Evolutionary conservation across 169 alveolate species (phyloP), one percentile per base, ranked within the genome.

Genomic region (Eimeria acervulina): DNA sequence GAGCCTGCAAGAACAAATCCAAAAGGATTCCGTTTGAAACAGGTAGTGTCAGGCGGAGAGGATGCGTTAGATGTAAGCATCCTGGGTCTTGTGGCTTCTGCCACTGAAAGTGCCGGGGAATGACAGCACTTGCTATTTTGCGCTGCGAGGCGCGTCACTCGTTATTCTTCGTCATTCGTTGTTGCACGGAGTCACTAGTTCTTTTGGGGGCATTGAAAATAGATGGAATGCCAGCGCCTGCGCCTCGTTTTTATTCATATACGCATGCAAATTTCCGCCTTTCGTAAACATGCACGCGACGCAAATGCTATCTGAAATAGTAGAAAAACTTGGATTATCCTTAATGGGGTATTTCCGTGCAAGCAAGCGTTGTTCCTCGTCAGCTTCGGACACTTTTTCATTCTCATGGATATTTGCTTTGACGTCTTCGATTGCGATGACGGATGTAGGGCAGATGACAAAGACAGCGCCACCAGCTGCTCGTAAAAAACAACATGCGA

Each of bases 381-480:
- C 66, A 1, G 63, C 66, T 36, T 36, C 81, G 1, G 76, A 23
- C 51, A 23, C 2, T 17, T 19, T 28, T 28, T 42, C 70, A 17
- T n/a, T 55, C 66, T n/a, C 31, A 52, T 40, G n/a, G 31, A 85
- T 23, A 42, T 28, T 68, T 44, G 70, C 72, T 21, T 13, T 28
- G 28, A 90, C 89, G 3, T 61, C 72, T 31, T 33, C 63, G 21
- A 85, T 10, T 33, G 94, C 88, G 17, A 94, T 40, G 21, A 94
- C 88, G 55, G 59, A 52, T 26, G 96, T 61, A 3, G 96, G 94
- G 47, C 96, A 94, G 40, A 94, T 63, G 66, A 94, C 52, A 80
- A 94, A 94, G 55, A 94, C 81, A 59, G 63, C 90, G 13, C 96
- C 96, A 23, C 96, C 96, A 36, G 96, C 96, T 94, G 89, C 94